Base-by-base conservation (phyloP, 345 rosid species). In the thale cress (Arabidopsis thaliana) region DNA sequence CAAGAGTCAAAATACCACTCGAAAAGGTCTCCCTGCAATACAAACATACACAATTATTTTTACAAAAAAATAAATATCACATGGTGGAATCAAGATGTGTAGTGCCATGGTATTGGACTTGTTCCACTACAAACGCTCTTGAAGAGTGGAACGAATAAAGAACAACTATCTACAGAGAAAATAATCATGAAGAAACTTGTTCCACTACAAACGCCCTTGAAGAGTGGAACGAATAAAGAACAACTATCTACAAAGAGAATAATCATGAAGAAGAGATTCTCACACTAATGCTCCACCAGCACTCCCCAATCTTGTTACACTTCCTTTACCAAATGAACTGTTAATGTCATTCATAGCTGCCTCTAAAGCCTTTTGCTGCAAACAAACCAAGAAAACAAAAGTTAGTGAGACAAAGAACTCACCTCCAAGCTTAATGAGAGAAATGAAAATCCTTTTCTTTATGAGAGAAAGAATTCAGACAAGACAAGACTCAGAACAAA, bases 271-370 rank as follows among this genome's bases (percentile, higher is more conserved):
- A 3, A 74, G 3, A 62, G 72, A 82, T 8, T 72, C 98, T 62
- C 80, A 94, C 97, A 94, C 97, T 37, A 91, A 65, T 33, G 97
- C 98, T 59, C 95, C 97, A 60, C 98, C 96, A 23, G 97, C 93
- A 79, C 95, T 89, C 10, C 98, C 98, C 84, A 94, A 79, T 85
- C 97, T 84, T 7, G 96, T 94, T 56, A 94, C 97, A 67, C 97
- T 91, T 75, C 98, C 95, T 85, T 90, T 89, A 55, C 98, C 97
- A 79, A 91, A 94, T n/a, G 93, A 87, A 65, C 59, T 83, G 63
- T 94, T 94, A 45, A 94, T 89, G 69, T 91, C 98, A 75, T 86
- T 84, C 97, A 94, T 89, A 23, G 96, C 98, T 38, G 96, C 93
- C 25, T 94, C 98, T 82, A 94, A 70, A 42, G 97, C 97, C 70